phyloP scores from a whole-genome alignment of 805 yeast species.

The Nakazawaea sp. region DNA sequence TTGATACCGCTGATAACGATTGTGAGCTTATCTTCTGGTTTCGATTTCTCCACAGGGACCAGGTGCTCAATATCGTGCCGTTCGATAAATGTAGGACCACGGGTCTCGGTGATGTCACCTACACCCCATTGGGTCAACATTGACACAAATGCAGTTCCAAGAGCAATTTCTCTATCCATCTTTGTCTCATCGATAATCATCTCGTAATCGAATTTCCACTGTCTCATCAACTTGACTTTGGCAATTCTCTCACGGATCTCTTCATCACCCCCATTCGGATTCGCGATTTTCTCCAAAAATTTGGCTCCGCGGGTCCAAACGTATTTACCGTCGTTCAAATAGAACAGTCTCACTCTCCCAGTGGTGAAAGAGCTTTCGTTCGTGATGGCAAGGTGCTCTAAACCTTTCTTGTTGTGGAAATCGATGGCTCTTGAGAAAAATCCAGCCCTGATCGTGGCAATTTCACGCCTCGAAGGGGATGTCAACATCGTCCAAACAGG shows the following conservation, averaged over 20 bases:
- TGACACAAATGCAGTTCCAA: slow-evolving; percentile 55
- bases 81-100: slow-evolving; percentile 38
- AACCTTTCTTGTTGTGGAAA: slow-evolving; percentile 37
- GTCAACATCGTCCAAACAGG: slow-evolving; percentile 47
- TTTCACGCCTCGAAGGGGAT: slow-evolving; percentile 36
- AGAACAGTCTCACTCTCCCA: slow-evolving; percentile 40
- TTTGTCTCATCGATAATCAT: slow-evolving; percentile 39
- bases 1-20: slow-evolving; percentile 8
- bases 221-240: slow-evolving; percentile 48
- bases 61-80: slow-evolving; percentile 8
- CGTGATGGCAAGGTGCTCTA: slow-evolving; percentile 37
- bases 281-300: slow-evolving; percentile 42
- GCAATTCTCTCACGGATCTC: slow-evolving; percentile 50
- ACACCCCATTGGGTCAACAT: slow-evolving; percentile 66
- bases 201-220: slow-evolving; percentile 55
- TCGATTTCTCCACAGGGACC: too few species aligned
- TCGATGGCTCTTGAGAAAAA: slow-evolving; percentile 36
- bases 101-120: slow-evolving; percentile 45
- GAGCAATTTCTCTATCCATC: slow-evolving; percentile 43
- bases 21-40: slow-evolving; percentile 9
- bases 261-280: slow-evolving; percentile 51
- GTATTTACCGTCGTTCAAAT: slow-evolving; percentile 46
- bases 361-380: slow-evolving; percentile 26
- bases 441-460: slow-evolving; percentile 47
- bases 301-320: slow-evolving; percentile 50